phyloP scores from a whole-genome alignment of 1,284 basidiomycete genomes.

The Puccinia horiana region DNA sequence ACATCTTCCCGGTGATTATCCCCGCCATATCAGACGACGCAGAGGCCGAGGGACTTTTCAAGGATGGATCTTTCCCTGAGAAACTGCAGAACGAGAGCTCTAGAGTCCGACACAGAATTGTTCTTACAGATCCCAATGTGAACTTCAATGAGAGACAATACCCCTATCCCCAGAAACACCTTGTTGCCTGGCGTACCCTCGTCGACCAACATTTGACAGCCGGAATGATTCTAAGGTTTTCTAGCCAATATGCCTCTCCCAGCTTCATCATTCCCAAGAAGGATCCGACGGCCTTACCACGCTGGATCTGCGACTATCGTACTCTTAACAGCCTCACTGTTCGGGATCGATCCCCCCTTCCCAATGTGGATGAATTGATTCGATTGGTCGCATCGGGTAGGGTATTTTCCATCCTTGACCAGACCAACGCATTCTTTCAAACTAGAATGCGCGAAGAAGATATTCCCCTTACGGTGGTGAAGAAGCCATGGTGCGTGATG shows the following conservation, averaged over 20 bases:
- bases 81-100: constrained; percentile 3
- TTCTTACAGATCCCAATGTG: background rate
- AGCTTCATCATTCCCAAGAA: too few relatives aligned
- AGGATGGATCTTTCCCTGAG: constrained; percentile 13
- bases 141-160: background rate
- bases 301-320: background rate
- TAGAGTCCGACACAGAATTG: background rate
- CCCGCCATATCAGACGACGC: constrained; percentile 11
- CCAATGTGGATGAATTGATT: constrained; percentile 48
- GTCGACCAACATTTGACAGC: constrained; percentile 12
- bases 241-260: background rate
- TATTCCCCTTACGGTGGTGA: constrained; percentile 60
- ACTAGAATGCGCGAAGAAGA: constrained; percentile 60
- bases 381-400: constrained; percentile 45
- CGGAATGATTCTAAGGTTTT: background rate
- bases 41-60: background rate
- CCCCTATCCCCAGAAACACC: constrained; percentile 3
- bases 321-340: constrained; percentile 50
- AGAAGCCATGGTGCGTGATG: constrained; percentile 58
- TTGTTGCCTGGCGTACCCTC: background rate
- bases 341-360: constrained; percentile 50
- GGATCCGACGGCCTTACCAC: background rate
- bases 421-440: constrained; percentile 62
- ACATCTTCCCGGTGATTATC: constrained; percentile 6
- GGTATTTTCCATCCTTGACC: constrained; percentile 60